These are phyloP conservation scores for Magnolia officinalis DNA, from an alignment of 164 flowering plant genomes.

Conservation along the genomic window DNA sequence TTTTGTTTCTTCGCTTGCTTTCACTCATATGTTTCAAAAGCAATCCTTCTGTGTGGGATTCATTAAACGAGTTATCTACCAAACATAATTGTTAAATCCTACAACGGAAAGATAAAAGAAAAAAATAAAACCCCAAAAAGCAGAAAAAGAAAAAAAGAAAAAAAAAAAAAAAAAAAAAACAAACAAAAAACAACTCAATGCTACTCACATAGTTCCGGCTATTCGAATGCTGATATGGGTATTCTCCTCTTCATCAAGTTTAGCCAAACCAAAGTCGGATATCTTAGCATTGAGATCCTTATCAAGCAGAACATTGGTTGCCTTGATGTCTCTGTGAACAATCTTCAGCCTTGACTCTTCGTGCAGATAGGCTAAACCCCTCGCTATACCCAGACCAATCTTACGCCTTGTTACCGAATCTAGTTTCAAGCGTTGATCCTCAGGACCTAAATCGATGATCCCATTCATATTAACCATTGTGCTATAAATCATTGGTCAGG, in stretches of 20 bases:
- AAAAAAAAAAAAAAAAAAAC: not conserved
- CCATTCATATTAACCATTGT: not conserved
- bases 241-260: conserved; percentile 57
- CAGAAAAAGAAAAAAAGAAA: not conserved
- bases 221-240: conserved; percentile 61
- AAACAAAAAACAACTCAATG: not conserved
- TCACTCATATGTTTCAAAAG: not conserved
- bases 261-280: conserved; percentile 76
- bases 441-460: conserved; percentile 27
- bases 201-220: conserved; percentile 58
- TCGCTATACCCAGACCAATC: conserved; percentile 56
- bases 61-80: not conserved
- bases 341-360: conserved; percentile 64
- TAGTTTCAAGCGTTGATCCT: conserved; percentile 28
- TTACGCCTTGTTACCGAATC: conserved; percentile 57
- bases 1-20: not conserved
- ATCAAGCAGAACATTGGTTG: conserved; percentile 59
- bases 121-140: too few species aligned
- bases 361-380: conserved; percentile 58
- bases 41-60: not conserved
- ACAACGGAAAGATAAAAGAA: not conserved
- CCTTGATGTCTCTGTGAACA: conserved; percentile 73
- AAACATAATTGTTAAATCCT: too few species aligned
- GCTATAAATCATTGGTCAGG: not conserved
- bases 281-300: conserved; percentile 50